A percentile compares a stretch with the other conserved stretches of the same genome.
phyloP scores from a whole-genome alignment of 2,329 filamentous ascomycete species.

The Monosporascus sp. region DNA sequence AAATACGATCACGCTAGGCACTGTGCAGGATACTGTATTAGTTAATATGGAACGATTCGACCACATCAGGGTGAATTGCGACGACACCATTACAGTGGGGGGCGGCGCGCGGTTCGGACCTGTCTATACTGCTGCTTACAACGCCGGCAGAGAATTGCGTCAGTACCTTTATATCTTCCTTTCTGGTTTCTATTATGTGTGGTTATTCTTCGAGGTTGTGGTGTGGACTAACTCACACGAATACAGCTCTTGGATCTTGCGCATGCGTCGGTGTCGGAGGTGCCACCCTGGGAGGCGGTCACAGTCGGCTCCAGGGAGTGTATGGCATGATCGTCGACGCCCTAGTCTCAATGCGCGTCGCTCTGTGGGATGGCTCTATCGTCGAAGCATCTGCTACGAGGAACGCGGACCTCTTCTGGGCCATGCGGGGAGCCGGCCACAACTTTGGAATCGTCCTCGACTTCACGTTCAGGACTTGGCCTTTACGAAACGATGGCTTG shows the following conservation, averaged over 20 bases:
- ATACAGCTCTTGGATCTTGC: constrained; percentile 3
- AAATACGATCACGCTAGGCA: constrained; percentile 3
- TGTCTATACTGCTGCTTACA: constrained; percentile 3
- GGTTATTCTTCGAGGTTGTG: no score
- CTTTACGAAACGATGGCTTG: constrained; percentile 1
- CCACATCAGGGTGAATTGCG: constrained; percentile 5
- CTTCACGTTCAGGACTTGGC: constrained; percentile 6
- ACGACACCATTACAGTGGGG: constrained; percentile 6
- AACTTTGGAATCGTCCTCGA: constrained; percentile 33
- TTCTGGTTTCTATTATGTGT: not conserved
- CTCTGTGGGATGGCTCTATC: constrained; percentile 32
- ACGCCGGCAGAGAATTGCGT: constrained; percentile 7
- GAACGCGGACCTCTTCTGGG: constrained; percentile 38
- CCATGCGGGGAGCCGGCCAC: constrained; percentile 37
- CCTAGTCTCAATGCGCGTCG: constrained; percentile 32
- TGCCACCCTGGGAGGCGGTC: constrained; percentile 35
- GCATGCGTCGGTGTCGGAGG: constrained; percentile 6
- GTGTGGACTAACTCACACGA: not conserved
- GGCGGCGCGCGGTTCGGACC: constrained; percentile 3
- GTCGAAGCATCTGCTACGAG: constrained; percentile 19
- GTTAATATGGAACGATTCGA: constrained; percentile 9
- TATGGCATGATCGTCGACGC: constrained; percentile 36
- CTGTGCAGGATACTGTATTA: constrained; percentile 5
- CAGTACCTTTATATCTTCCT: not conserved
- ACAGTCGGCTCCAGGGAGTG: constrained; percentile 36